Base-by-base conservation (phyloP, 305 asterid species). In the Fraxinus sp. region DNA sequence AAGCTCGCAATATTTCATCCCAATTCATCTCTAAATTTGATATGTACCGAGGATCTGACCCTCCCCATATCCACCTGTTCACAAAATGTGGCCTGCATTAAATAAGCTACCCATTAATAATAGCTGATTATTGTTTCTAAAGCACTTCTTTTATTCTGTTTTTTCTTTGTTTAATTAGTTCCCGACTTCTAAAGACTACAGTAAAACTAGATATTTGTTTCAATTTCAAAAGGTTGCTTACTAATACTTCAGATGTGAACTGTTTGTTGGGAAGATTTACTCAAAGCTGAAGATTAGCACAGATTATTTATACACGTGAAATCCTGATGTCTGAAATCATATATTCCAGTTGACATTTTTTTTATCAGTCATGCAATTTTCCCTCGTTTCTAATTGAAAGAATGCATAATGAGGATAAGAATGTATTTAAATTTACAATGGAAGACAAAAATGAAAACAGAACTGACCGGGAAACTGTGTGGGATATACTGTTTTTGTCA, bases 61-160 rank as follows among this genome's bases (percentile, higher is more conserved):
- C 84, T 20, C 90, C 88, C 88, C 88, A 83, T 76, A 88, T 77
- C 91, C 90, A 90, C 90, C 92, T 91, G 91, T 82, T 79, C 75
- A 88, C 80, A 85, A 82, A 82, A 89, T 74, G 86, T 79, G 20
- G 83, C 88, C 89, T 88, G 88, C 89, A 86, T 84, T 84, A 79
- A 37, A 41, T 88, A 73, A 88, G 81, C 79, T 86, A 82, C 36
- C 49, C 83, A 82, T 78, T 75, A 78, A 78, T 79, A 2, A 36
- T 24, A 66, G 36, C 72, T 32, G 72, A 78, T 57, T 46, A 68
- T 20, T 44, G 20, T 32, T 82, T 76, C 49, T 30, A 41, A 20
- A 62, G 5, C 36, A 24, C 77, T 39, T 44, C 75, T 70, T 70
- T 11, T 70, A 13, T 33, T 28, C 37, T 28, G 1, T 28, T 70